Base-by-base conservation (phyloP, 2,329 filamentous ascomycete species). In the Trichoderma citrinoviride region DNA sequence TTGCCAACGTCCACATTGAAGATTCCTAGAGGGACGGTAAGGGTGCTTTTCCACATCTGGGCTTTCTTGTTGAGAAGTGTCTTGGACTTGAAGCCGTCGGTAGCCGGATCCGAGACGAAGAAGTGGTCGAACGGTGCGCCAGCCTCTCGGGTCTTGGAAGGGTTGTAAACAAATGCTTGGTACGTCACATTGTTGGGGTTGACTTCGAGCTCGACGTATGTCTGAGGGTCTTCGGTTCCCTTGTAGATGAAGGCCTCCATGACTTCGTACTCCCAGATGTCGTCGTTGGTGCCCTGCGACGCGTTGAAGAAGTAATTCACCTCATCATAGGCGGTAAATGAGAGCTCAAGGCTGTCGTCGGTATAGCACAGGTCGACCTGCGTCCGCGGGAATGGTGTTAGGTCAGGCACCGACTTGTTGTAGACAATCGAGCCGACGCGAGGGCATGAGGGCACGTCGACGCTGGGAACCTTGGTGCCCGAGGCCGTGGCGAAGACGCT, bases 131-230 rank as follows among this genome's bases (percentile, higher is more conserved):
- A 79, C 0, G 81, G 75, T 10, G 78, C 75, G 21, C 76, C 78
- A 0, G 69, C 61, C 2, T 75, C 73, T 27, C 81, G 77, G 15
- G 77, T 74, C 68, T 82, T 82, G 68, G 78, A 77, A 4, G 80
- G 81, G 69, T 83, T 83, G 73, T 80, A 83, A 68, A 83, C 78
- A 66, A 82, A 80, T 8, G 81, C 79, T 67, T 83, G 80, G 73
- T 80, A 83, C 23, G 81, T 83, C 60, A 80, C 77, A 66, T 83
- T 83, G 74, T 81, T 67, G 56, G 81, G 81, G 70, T 72, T 81
- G 47, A 83, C 77, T 71, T 83, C 81, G 68, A 82, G 81, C 72
- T 83, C 81, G 65, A 83, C 74, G 69, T 83, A 83, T 1, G 77
- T 80, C 72, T 78, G 74, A 0, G 81, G 81, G 70, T 82, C 79